Evolutionary conservation across 2,329 filamentous ascomycete species (phyloP), one percentile per base, ranked within the genome.

Genomic region (Neonectria sp.): DNA sequence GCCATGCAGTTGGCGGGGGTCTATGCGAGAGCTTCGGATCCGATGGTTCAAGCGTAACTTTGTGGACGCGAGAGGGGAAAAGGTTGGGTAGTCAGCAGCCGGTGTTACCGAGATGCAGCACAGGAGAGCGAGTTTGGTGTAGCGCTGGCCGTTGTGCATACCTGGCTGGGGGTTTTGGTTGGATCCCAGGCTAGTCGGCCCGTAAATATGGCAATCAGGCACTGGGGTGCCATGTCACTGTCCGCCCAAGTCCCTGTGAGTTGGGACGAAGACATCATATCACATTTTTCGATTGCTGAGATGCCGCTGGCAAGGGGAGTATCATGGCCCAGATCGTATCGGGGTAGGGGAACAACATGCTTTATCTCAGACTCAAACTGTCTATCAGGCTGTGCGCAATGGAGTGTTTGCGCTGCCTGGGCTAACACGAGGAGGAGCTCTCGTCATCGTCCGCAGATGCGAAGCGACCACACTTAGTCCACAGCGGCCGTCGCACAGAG

Each of bases 51-150:
- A 49, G 9, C 8, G 25, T 24, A 53, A 29, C 58, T 40, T 43
- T 21, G 29, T 24, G 31, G 48, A 49, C 48, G 24, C 51, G 24
- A 35, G 46, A 31, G 37, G 64, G 33, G 53, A 52, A 29, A 51
- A 59, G 64, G 31, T 9, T 52, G 64, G 59, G 37, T 48, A 59
- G 31, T 24, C 35, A 46, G 45, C 27, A 45, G 33, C 55, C 55
- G 60, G 56, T 63, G 55, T 53, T 59, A 63, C 59, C 64, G 53
- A 63, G 27, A 66, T 58, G 64, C 59, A 29, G 58, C 53, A 29
- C 15, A 33, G n/a, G 13, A 59, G 40, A 59, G 40, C 45, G 2
- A 49, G 37, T 67, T 46, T 25, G 48, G 59, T 25, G 37, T 33
- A 56, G 58, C 52, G 43, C 48, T 37, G 25, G 53, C 7, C 31